Percentiles rank a stretch among this genome's conserved stretches.
These are phyloP conservation scores for Boeremia exigua DNA, from an alignment of 2,329 filamentous ascomycete species.

Conservation along the genomic window DNA sequence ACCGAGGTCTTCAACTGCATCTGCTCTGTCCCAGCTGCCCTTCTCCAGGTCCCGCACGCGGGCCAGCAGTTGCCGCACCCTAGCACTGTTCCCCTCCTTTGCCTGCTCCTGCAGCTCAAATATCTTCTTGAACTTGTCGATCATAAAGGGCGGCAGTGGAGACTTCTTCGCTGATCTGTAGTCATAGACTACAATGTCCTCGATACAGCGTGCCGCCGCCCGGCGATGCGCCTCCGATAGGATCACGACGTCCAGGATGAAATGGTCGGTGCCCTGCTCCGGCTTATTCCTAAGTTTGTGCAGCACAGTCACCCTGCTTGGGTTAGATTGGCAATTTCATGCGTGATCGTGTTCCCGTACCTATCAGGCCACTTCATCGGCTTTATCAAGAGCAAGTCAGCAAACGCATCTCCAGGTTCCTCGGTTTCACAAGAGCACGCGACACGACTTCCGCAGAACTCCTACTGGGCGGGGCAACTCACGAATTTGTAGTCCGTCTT, in stretches of 20 bases:
- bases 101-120: conserved; percentile 68
- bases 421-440: conserved; percentile 6
- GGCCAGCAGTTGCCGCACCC: conserved; percentile 59
- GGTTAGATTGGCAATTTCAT: neutral
- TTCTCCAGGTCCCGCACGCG: conserved; percentile 67
- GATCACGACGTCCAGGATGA: conserved; percentile 69
- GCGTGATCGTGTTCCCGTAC: conserved; percentile 12
- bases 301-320: conserved; percentile 71
- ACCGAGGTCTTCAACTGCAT: conserved; percentile 72
- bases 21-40: conserved; percentile 74
- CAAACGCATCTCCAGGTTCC: neutral
- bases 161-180: conserved; percentile 66
- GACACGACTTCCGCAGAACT: conserved; percentile 2
- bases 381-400: conserved; percentile 26
- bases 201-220: conserved; percentile 73
- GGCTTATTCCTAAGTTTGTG: conserved; percentile 73
- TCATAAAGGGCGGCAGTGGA: conserved; percentile 65
- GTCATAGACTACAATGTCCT: conserved; percentile 83
- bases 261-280: conserved; percentile 56
- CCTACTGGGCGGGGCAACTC: conserved; percentile 43
- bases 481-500: conserved; percentile 89
- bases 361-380: conserved; percentile 83
- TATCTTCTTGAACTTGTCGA: conserved; percentile 64
- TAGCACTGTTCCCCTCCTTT: conserved; percentile 58
- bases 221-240: conserved; percentile 77